Conservation (phyloP, 805 yeast genomes). For the Suhomyces sp. region DNA sequence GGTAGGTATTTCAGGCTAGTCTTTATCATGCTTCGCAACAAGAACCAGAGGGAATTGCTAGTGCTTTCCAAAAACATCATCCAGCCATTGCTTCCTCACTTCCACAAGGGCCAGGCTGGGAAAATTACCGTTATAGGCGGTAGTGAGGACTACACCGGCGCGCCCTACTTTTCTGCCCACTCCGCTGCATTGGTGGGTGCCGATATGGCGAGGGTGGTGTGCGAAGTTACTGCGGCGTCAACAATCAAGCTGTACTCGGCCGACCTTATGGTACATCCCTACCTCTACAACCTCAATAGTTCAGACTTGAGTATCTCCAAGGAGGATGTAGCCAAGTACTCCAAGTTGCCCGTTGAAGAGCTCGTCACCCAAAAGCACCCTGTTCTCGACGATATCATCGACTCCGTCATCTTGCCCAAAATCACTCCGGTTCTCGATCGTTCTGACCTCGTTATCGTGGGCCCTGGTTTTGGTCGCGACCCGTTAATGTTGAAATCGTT, state of each 20-base stretch:
- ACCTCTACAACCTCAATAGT: conserved; percentile 52
- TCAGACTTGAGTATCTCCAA: conserved; percentile 21
- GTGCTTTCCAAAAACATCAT: conserved; percentile 52
- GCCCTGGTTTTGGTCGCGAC: conserved; percentile 94
- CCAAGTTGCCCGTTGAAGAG: conserved; percentile 17
- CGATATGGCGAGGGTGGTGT: conserved; percentile 86
- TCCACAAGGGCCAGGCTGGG: conserved; percentile 93
- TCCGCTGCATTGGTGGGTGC: conserved; percentile 83
- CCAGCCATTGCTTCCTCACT: conserved; percentile 70
- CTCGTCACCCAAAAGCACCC: conserved; percentile 19
- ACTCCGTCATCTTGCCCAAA: conserved; percentile 51
- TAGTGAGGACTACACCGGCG: conserved; percentile 94
- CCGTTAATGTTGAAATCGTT: conserved; percentile 59
- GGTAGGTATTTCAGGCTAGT: background rate
- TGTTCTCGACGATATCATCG: conserved; percentile 31
- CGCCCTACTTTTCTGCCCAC: conserved; percentile 87
- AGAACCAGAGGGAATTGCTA: conserved; percentile 45
- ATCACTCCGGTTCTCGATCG: conserved; percentile 55
- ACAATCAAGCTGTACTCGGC: conserved; percentile 88
- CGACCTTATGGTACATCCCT: conserved; percentile 95
- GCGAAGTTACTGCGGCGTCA: conserved; percentile 73
- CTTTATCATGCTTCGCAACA: conserved; percentile 7
- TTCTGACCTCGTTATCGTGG: conserved; percentile 80
- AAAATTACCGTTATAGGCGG: conserved; percentile 88
- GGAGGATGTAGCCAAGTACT: conserved; percentile 16